These are phyloP conservation scores for Erucastrum elatum DNA, from an alignment of 345 rosid genomes.

Conservation along the genomic window DNA sequence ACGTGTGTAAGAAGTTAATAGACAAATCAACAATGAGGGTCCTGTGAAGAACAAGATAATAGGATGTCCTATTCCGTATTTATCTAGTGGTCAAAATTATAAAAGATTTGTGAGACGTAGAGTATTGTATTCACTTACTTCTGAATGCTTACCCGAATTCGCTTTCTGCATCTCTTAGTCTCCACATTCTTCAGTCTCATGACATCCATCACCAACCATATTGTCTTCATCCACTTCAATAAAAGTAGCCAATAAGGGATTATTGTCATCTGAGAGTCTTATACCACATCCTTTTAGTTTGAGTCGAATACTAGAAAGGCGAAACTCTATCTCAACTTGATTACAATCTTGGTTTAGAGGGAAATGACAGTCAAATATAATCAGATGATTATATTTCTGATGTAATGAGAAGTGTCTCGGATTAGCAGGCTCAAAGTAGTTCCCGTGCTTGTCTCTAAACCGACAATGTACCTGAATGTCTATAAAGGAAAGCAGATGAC, in stretches of 20 bases:
- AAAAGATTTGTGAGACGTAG: background rate
- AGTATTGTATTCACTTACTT: background rate
- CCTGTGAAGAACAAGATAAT: background rate
- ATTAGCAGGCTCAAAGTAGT: background rate
- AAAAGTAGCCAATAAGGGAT: background rate
- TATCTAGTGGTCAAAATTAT: background rate
- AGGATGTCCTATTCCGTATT: background rate
- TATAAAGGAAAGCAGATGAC: background rate
- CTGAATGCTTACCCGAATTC: background rate
- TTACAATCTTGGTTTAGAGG: background rate
- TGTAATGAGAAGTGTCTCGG: constrained; percentile 6
- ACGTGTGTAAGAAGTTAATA: background rate
- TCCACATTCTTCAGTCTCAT: background rate
- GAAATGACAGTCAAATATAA: constrained; percentile 19
- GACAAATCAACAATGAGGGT: background rate
- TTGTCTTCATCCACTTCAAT: background rate
- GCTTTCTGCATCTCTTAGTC: background rate
- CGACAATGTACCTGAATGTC: constrained; percentile 27
- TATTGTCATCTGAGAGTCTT: background rate
- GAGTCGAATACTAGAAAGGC: background rate
- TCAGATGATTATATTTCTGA: constrained; percentile 10
- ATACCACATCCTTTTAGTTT: constrained; percentile 10
- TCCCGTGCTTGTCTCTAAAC: constrained; percentile 4
- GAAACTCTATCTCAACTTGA: constrained; percentile 20
- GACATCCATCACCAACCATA: background rate